Evolutionary conservation across 306 rosid genomes (phyloP), one percentile per base, ranked within the genome.

Genomic region (Malus fusca): DNA sequence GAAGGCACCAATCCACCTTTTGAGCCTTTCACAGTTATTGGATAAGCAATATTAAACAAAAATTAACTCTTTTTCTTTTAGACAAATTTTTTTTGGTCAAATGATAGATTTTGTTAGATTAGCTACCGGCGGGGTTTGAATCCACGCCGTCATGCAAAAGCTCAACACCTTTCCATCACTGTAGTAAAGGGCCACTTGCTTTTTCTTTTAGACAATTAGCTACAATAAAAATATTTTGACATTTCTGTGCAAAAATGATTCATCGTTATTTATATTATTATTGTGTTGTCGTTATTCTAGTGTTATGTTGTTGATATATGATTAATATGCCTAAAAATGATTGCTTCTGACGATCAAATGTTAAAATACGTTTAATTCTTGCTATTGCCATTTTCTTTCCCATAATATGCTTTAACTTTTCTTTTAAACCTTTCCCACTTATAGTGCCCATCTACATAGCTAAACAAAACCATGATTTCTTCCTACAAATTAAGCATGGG

Each of bases 71-170:
- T 14, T 60, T 37, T 37, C 42, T 37, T 37, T 37, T 37, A 7
- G 42, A 37, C 42, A 37, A 6, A 1, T 37, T 33, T 33, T 33
- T 33, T 1, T 33, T 33, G 0, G 0, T 35, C 8, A 35, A 35
- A 33, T 0, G 37, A 33, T 33, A 33, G 8, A 33, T 33, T 33
- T 33, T 33, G 37, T 33, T 5, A 33, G 40, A 35, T 35, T 35
- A 35, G 40, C 0, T 35, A 35, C 8, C 0, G 2, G 2, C 0
- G 2, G 0, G 0, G 2, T 35, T 35, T 35, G 40, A 35, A 35
- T 35, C 2, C 0, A 6, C 0, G 0, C 0, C 8, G 0, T 35
- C 40, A 35, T 35, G 0, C 2, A 35, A 35, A 2, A 6, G 8
- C 40, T 35, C 40, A 35, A 35, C 8, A 35, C 8, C 0, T 33